These are phyloP conservation scores for Gigaspora rosea DNA, from an alignment of 192 early-diverging fungal genomes.

Conservation along the genomic window DNA sequence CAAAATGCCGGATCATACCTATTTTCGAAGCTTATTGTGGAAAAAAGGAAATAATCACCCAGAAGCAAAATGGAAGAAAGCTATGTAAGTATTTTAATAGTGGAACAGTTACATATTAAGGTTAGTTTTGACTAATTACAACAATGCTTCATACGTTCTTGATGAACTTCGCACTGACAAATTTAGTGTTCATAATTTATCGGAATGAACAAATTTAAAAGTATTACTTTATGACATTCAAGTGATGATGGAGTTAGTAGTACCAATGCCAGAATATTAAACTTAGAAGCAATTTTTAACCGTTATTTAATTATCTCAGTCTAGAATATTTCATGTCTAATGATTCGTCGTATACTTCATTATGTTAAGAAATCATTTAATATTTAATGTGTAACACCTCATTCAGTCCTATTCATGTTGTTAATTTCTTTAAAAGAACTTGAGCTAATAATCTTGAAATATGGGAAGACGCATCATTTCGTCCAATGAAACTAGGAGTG, in stretches of 20 bases:
- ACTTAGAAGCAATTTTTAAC: neutral
- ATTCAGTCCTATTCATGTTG: conserved; percentile 7
- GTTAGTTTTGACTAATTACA: conserved; percentile 23
- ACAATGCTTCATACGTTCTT: conserved; percentile 10
- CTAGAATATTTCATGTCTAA: too few species aligned
- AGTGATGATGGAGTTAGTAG: neutral
- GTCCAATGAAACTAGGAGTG: conserved; percentile 8
- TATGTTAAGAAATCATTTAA: too few species aligned
- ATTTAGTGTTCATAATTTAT: conserved; percentile 7
- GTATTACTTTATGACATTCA: conserved; percentile 3
- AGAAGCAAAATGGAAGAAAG: neutral
- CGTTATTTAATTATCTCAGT: too few species aligned
- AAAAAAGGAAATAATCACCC: neutral
- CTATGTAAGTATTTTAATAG: neutral
- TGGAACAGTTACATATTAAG: neutral
- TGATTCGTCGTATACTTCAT: too few species aligned
- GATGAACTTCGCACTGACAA: conserved; percentile 17
- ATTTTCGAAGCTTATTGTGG: neutral
- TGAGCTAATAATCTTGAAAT: neutral
- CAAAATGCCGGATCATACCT: conserved; percentile 4
- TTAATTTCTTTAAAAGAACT: conserved; percentile 20
- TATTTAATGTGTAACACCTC: neutral
- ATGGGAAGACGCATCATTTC: neutral
- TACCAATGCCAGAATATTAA: neutral
- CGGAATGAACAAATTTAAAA: conserved; percentile 20